Base-by-base conservation (phyloP, 1,284 basidiomycete genomes). In the Thelephora terrestris region DNA sequence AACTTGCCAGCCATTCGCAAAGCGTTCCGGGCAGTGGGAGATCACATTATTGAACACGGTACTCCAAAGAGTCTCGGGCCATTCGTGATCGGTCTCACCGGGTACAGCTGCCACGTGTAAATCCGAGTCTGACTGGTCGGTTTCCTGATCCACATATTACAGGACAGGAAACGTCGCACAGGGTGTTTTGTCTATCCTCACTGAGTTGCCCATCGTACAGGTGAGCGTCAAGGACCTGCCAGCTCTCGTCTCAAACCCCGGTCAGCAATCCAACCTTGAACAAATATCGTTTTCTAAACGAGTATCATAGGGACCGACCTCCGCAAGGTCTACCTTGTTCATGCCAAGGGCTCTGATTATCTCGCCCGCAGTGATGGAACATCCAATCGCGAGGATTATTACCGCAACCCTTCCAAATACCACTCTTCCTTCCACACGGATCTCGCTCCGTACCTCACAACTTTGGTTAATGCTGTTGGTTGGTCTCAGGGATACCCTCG, bases 391-490 rank as follows among this genome's bases (percentile, higher is more conserved):
- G 60, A 67, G 1, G 74, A 82, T 51, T 95, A 94, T 64, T 91
- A 91, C 54, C 62, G 71, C 6, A 66, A 78, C 46, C 89, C 91
- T 0, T 66, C 75, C 16, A 59, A 68, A 5, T 93, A 86, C 63
- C 63, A 64, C 9, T 88, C 85, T 7, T 67, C 72, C 1, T 93
- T 94, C 58, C 71, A 77, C 45, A 71, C 77, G 14, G 79, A 75
- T 67, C 89, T 88, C 36, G 88, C 89, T 0, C 91, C 88, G 0
- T 91, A 89, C 62, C 69, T 91, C 2, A 90, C 87, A 0, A 74
- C 91, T 4, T 74, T 94, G 49, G 71, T 95, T 45, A 91, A 95
- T 55, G 91, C 91, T 7, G 78, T 83, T 0, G 91, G 90, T 25
- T 95, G 91, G 91, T 69, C 78, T 16, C 72, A 76, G 0, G 73